Evolutionary conservation across 2,329 filamentous ascomycete genomes (phyloP).

Genomic region (Daldinia sp.): DNA sequence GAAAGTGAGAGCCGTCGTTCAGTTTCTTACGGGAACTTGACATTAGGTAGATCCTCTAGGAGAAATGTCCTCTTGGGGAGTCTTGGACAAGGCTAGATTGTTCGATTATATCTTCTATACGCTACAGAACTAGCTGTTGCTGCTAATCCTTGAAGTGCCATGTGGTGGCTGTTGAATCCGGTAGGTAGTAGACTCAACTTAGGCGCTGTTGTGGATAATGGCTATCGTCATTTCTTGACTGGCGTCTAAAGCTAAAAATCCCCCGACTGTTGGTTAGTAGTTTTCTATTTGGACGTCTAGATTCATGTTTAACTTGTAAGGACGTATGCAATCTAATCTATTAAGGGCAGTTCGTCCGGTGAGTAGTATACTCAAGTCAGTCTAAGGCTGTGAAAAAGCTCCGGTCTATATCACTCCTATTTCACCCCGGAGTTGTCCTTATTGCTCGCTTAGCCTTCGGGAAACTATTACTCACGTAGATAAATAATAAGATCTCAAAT

Average conservation of each 20-base stretch:
- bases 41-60: conserved; percentile 12
- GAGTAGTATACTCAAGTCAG: conserved; percentile 1
- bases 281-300: conserved; percentile 14
- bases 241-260: conserved; percentile 19
- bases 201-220: conserved; percentile 6
- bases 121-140: conserved; percentile 13
- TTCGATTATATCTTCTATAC: background rate
- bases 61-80: background rate
- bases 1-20: conserved; percentile 3
- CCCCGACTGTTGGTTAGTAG: conserved; percentile 22
- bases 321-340: conserved; percentile 1
- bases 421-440: conserved; percentile 10
- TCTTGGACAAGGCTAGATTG: background rate
- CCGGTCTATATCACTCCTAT: conserved; percentile 15
- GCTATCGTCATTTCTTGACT: conserved; percentile 24
- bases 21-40: conserved; percentile 1
- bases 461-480: background rate
- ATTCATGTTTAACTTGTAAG: background rate
- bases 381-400: conserved; percentile 6
- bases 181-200: conserved; percentile 11
- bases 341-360: background rate
- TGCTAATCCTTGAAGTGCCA: conserved; percentile 32
- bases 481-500: background rate
- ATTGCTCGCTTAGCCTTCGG: conserved; percentile 11
- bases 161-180: conserved; percentile 27